These are phyloP conservation scores for Pseudogymnoascus sp. DNA, from an alignment of 2,329 filamentous ascomycete species.

Conservation along the genomic window DNA sequence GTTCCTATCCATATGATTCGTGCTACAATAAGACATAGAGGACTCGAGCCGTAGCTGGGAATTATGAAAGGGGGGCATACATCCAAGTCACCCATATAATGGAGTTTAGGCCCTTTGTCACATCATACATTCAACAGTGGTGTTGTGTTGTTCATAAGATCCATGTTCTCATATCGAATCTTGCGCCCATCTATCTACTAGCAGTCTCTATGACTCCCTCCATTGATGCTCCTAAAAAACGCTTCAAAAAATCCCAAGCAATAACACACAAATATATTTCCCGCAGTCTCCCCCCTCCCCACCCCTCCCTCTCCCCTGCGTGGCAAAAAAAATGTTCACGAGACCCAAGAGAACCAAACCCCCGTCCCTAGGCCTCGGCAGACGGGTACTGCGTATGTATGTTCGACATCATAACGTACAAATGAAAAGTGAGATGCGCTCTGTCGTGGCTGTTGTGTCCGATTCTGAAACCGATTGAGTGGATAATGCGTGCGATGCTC, in stretches of 20 bases:
- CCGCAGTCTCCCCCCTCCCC: background rate
- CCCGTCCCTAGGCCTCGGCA: background rate
- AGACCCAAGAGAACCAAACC: background rate
- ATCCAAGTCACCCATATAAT: background rate
- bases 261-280: background rate
- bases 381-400: background rate
- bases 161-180: constrained; percentile 11
- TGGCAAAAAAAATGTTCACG: background rate
- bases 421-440: background rate
- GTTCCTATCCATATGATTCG: background rate
- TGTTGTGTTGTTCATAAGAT: background rate
- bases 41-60: background rate
- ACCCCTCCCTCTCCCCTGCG: background rate
- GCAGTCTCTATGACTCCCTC: background rate
- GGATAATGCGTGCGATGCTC: background rate
- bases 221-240: constrained; percentile 5
- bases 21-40: background rate
- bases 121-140: background rate
- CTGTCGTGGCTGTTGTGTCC: background rate
- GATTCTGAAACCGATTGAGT: background rate
- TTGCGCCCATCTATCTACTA: constrained; percentile 12
- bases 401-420: constrained; percentile 7
- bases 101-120: background rate
- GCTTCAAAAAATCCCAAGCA: background rate
- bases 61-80: background rate